Evolutionary conservation across 176 grass and related monocot genomes (phyloP), one percentile per base, ranked within the genome.

Genomic region (Echinochloa phyllopogon): DNA sequence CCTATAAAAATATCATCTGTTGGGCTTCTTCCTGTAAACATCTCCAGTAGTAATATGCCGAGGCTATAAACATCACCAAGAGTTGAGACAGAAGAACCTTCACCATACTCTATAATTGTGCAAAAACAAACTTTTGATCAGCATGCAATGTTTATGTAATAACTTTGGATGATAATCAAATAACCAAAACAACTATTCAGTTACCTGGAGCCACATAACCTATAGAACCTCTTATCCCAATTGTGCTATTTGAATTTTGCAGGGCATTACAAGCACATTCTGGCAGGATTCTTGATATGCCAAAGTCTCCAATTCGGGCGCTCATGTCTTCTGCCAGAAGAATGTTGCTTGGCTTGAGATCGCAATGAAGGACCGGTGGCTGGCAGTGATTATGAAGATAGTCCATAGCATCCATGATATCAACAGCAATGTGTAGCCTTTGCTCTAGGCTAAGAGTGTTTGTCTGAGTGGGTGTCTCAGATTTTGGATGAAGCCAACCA

Each of bases 331-430:
- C 81, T 42, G 79, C 77, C 12, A 93, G 91, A 76, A 93, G 84
- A 40, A 90, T 79, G 9, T 93, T 93, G 48, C 91, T 82, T 14
- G 88, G 91, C 42, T 90, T 93, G 45, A 94, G 86, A 68, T 94
- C 92, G 39, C 92, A 94, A 43, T 90, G 88, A 21, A 91, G 40
- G 0, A 94, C 24, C 13, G 78, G 78, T 2, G 82, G 77, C 14
- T 80, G 5, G 14, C 86, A 70, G 3, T 84, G 56, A 2, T 80
- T 80, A 45, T 86, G 76, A 74, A 86, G 84, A 36, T 86, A 86
- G 17, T 86, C 67, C 4, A 86, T 4, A 4, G 76, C 67, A 5
- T 79, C 76, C 84, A 73, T n/a, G 33, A 80, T 44, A 80, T 86
- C 51, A 0, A 82, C 51, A 42, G 62, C 72, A 52, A 87, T 77